phyloP scores from a whole-genome alignment of 768 basidiomycete genomes.

The Naganishia friedmannii region DNA sequence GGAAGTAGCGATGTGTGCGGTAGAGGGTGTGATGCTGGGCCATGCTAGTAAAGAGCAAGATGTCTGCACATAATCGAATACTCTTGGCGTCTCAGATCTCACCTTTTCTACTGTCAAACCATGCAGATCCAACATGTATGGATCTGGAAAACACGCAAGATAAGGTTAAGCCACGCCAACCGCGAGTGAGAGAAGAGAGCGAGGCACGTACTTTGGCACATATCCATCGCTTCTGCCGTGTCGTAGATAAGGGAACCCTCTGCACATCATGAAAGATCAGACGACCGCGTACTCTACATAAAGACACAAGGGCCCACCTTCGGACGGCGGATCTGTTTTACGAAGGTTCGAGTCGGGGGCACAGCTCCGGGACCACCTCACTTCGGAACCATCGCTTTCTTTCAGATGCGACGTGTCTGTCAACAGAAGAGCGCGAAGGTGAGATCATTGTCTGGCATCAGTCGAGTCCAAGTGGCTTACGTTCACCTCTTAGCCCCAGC shows the following conservation, averaged over 20 bases:
- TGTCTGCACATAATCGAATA: not conserved
- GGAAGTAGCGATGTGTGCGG: conserved; percentile 49
- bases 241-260: conserved; percentile 45
- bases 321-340: conserved; percentile 33
- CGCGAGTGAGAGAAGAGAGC: not conserved
- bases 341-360: conserved; percentile 45
- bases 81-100: not conserved
- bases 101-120: conserved; percentile 48
- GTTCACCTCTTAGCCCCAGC: conserved; percentile 44
- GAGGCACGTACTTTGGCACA: conserved; percentile 46
- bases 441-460: not conserved
- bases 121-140: conserved; percentile 47
- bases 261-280: not conserved
- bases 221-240: conserved; percentile 44
- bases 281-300: not conserved
- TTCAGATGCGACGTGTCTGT: conserved; percentile 45
- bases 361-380: conserved; percentile 45
- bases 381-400: conserved; percentile 45
- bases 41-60: conserved; percentile 32
- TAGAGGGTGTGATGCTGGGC: conserved; percentile 44
- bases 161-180: not conserved
- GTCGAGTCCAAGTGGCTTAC: conserved; percentile 31
- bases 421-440: not conserved
- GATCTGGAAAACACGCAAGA: conserved; percentile 36
- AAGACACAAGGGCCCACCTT: conserved; percentile 33